Evolutionary conservation across 345 rosid species (phyloP).

Genomic region (Eucalyptus guilfoylei): DNA sequence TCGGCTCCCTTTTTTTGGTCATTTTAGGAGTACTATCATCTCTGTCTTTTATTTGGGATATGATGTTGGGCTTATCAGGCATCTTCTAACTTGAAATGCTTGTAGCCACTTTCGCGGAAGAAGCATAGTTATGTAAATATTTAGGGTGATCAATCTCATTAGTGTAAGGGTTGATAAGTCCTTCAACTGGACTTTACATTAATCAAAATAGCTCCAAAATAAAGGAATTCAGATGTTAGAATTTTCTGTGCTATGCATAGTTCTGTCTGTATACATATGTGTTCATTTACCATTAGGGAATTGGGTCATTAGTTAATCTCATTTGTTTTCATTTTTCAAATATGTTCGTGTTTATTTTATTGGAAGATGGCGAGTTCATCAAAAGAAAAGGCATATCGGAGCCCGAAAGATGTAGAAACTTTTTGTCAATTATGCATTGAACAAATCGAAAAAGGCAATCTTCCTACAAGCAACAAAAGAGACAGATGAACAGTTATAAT

Average conservation of each 20-base stretch:
- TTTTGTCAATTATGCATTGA: too few species aligned
- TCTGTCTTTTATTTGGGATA: conserved; percentile 2
- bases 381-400: too few species aligned
- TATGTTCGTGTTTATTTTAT: too few species aligned
- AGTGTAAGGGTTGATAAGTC: background rate
- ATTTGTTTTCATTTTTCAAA: too few species aligned
- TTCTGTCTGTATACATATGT: background rate
- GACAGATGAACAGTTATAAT: accelerated
- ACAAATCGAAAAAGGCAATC: too few species aligned
- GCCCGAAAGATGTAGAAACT: too few species aligned
- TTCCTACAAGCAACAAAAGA: accelerated
- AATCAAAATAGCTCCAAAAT: background rate
- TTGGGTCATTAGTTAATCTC: too few species aligned
- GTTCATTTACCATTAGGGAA: too few species aligned
- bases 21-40: background rate
- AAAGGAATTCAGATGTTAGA: background rate
- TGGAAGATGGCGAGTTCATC: too few species aligned
- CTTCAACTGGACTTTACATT: background rate
- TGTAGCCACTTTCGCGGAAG: background rate
- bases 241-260: background rate
- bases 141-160: background rate
- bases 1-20: too few species aligned
- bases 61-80: background rate
- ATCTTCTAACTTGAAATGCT: background rate
- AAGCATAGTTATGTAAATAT: background rate